Evolutionary conservation across 352 stramenopile genomes (phyloP), one percentile per base, ranked within the genome.

Genomic region (Globisporangium radiosum): DNA sequence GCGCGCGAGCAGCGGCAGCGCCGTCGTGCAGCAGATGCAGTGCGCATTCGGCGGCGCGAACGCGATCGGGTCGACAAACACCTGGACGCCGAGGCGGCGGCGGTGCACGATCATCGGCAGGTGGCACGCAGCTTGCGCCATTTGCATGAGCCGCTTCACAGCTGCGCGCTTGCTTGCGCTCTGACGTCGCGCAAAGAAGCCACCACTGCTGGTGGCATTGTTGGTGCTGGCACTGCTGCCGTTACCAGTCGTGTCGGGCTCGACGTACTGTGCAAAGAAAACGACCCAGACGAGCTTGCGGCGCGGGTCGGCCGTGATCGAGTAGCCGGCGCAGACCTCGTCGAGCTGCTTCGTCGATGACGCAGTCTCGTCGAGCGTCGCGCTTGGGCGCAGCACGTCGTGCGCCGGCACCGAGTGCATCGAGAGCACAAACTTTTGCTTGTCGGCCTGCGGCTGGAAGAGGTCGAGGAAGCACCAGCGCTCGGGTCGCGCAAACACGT

Each of bases 391-490:
- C 9, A 69, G 68, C 13, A 85, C 71, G 50, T 78, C 68, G 43
- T 75, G 65, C 7, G 75, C 68, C 6, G 70, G 54, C 17, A 81
- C 64, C 51, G 75, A 82, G 5, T 72, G 65, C 15, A 75, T 52
- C 10, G 69, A 67, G 33, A 82, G 52, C 7, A 68, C 65, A 37
- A 81, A 85, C 10, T 70, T 70, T 3, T 63, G 17, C 11, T 17
- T 47, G 10, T 57, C 55, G 9, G 56, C 36, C 36, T 54, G 55
- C 38, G 42, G 60, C 38, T 68, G 43, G 5, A 68, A 54, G 14
- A 62, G 55, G 38, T 78, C 71, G 36, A 79, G 65, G 53, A 66
- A 77, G 53, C 67, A 76, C 70, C 70, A 77, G 8, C 55, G 36
- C 36, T 81, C 67, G 47, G 69, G 60, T 1, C 50, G 39, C 9